These are phyloP conservation scores for Nicotiana sylvestris DNA, from an alignment of 257 asterid species.

Conservation along the genomic window DNA sequence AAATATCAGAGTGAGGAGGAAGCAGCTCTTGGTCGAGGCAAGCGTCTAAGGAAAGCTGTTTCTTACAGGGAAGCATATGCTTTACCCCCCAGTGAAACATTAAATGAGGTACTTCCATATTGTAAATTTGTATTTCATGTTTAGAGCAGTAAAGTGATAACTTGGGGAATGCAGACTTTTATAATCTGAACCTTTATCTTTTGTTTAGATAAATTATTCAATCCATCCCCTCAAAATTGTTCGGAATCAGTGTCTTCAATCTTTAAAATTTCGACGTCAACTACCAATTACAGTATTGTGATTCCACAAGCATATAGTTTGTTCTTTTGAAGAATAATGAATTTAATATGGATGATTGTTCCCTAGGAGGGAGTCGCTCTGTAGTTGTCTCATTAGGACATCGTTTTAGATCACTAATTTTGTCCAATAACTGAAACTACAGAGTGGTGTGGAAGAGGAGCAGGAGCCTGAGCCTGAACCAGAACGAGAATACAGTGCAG, in stretches of 20 bases:
- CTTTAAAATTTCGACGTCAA: background rate
- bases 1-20: constrained; percentile 83
- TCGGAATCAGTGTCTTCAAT: background rate
- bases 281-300: background rate
- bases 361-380: background rate
- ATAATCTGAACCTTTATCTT: no score
- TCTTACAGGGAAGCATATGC: constrained; percentile 88
- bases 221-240: background rate
- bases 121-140: constrained; percentile 6
- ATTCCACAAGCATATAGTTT: background rate
- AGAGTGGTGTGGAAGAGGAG: constrained; percentile 64
- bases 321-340: background rate
- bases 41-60: constrained; percentile 90
- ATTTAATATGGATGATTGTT: constrained; percentile 2
- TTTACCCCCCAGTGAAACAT: constrained; percentile 53
- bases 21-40: constrained; percentile 98
- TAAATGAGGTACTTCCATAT: constrained; percentile 46
- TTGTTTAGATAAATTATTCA: background rate
- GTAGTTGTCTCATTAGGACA: constrained; percentile 3
- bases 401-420: background rate
- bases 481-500: constrained; percentile 63
- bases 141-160: background rate
- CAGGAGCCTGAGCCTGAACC: constrained; percentile 63
- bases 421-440: constrained; percentile 23
- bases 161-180: background rate